Evolutionary conservation across 805 yeast species (phyloP).

Genomic region (Yamadazyma sp.): DNA sequence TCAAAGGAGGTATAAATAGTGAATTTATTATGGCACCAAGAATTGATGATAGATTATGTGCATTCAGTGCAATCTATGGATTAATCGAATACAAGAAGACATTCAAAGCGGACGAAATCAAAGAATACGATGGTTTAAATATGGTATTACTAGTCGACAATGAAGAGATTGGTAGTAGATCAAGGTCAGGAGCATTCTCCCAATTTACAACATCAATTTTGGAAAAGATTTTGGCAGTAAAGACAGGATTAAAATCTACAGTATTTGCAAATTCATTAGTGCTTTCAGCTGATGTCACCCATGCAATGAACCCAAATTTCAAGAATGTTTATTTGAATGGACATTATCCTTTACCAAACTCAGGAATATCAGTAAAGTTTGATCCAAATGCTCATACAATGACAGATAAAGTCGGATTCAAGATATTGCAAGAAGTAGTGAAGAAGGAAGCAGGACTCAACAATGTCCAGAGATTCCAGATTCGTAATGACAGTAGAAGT

Average conservation of each 20-base stretch:
- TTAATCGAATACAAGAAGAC: constrained; percentile 22
- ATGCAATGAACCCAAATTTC: constrained; percentile 42
- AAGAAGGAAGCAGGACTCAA: constrained; percentile 18
- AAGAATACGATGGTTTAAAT: constrained; percentile 24
- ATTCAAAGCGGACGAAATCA: constrained; percentile 14
- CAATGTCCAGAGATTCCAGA: constrained; percentile 37
- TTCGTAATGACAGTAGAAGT: constrained; percentile 37
- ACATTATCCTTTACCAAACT: constrained; percentile 38
- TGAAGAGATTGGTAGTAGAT: constrained; percentile 41
- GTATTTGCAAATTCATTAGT: constrained; percentile 31
- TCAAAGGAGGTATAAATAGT: constrained; percentile 32
- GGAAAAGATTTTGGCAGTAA: constrained; percentile 10
- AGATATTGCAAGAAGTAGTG: constrained; percentile 25
- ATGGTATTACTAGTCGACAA: constrained; percentile 35
- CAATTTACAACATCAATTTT: constrained; percentile 20
- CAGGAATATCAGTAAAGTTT: constrained; percentile 34
- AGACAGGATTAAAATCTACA: constrained; percentile 1
- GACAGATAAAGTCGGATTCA: constrained; percentile 32
- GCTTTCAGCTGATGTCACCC: constrained; percentile 44
- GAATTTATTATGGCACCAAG: constrained; percentile 41
- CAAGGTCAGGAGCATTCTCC: constrained; percentile 40
- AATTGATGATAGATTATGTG: constrained; percentile 41
- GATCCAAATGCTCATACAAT: constrained; percentile 37
- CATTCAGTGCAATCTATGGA: constrained; percentile 34
- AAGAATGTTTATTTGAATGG: constrained; percentile 25